Percentiles rank a stretch among this genome's conserved stretches.
phyloP scores from a whole-genome alignment of 345 rosid genomes.

The Raphanus sativus region DNA sequence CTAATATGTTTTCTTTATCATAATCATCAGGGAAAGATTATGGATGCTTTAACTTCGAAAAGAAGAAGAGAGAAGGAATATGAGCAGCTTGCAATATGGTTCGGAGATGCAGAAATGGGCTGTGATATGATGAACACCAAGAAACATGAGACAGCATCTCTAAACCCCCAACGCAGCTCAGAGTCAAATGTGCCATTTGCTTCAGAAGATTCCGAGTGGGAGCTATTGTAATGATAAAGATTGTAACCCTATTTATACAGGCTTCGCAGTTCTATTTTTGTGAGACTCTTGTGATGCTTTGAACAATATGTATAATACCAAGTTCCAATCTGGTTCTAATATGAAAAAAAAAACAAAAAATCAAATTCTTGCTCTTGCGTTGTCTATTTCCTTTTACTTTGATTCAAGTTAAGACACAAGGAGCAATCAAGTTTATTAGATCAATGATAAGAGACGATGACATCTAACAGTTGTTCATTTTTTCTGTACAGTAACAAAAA shows the following conservation, averaged over 20 bases:
- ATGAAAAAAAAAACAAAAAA: not conserved
- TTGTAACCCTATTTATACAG: not conserved
- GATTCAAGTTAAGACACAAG: not conserved
- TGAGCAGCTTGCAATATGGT: conserved; percentile 73
- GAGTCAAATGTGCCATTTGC: conserved; percentile 23
- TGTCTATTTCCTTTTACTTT: not conserved
- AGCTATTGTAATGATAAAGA: conserved; percentile 44
- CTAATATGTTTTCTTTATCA: conserved; percentile 5
- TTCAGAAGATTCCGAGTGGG: conserved; percentile 59
- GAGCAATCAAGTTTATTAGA: conserved; percentile 13
- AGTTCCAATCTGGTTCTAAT: conserved; percentile 4
- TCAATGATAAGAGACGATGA: conserved; percentile 8
- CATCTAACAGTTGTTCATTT: conserved; percentile 6
- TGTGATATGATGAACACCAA: conserved; percentile 25
- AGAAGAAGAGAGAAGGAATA: conserved; percentile 68
- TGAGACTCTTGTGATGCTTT: conserved; percentile 9
- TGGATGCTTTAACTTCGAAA: conserved; percentile 60
- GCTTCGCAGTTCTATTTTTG: conserved; percentile 2
- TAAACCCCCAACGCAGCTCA: conserved; percentile 23
- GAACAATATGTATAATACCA: conserved; percentile 8
- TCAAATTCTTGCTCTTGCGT: not conserved
- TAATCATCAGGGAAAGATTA: conserved; percentile 55
- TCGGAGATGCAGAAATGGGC: conserved; percentile 56
- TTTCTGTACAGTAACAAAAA: conserved; percentile 35
- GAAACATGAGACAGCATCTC: conserved; percentile 3